Evolutionary conservation across 2,329 filamentous ascomycete species (phyloP).

Genomic region (Pleoardoris graminearum): DNA sequence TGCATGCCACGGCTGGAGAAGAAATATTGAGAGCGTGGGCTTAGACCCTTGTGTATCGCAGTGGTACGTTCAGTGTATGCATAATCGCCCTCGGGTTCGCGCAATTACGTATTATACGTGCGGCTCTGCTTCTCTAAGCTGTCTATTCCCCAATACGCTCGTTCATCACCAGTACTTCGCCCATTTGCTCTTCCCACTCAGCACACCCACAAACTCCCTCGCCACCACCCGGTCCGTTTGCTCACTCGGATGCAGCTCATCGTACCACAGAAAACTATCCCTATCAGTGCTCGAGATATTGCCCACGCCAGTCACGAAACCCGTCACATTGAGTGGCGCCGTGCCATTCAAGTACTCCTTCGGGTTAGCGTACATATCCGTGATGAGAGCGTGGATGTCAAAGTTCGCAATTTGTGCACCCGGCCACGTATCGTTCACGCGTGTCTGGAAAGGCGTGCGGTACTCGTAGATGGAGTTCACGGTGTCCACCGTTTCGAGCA

Average conservation of each 20-base stretch:
- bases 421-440: slow-evolving; percentile 50
- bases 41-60: no score
- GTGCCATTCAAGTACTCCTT: slow-evolving; percentile 63
- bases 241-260: slow-evolving; percentile 72
- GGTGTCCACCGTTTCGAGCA: slow-evolving; percentile 56
- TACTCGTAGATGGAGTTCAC: slow-evolving; percentile 58
- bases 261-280: slow-evolving; percentile 72
- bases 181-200: slow-evolving; percentile 54
- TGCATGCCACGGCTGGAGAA: slow-evolving; percentile 16
- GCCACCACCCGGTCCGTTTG: slow-evolving; percentile 63
- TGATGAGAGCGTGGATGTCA: slow-evolving; percentile 65
- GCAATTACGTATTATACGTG: no score
- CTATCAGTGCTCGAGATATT: slow-evolving; percentile 40
- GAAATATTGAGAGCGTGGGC: slow-evolving; percentile 6
- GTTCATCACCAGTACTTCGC: slow-evolving; percentile 52
- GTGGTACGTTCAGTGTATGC: no score
- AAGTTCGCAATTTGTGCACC: slow-evolving; percentile 67
- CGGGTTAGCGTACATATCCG: slow-evolving; percentile 67
- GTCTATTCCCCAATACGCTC: no score
- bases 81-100: no score
- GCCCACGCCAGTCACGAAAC: slow-evolving; percentile 60
- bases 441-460: slow-evolving; percentile 53
- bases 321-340: slow-evolving; percentile 64
- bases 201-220: slow-evolving; percentile 58
- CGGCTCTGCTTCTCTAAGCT: no score